These are phyloP conservation scores for Thielaviopsis euricoi DNA, from an alignment of 2,329 filamentous ascomycete genomes.

Conservation along the genomic window DNA sequence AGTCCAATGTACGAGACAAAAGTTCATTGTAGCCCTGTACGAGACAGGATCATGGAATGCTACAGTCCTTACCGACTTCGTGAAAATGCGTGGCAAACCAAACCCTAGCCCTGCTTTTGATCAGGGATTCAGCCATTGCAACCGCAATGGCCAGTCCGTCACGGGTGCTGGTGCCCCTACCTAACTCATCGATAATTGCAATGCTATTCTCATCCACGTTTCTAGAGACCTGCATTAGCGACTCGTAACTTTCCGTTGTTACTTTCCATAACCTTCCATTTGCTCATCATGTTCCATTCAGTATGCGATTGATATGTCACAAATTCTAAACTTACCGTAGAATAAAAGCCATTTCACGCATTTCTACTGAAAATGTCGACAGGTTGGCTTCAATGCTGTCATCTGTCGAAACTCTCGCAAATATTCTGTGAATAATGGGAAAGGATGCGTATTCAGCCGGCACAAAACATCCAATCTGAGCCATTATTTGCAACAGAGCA, in stretches of 20 bases:
- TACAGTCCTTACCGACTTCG: constrained; percentile 40
- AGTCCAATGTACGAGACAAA: not conserved
- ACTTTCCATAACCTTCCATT: constrained; percentile 9
- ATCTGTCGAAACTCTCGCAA: constrained; percentile 73
- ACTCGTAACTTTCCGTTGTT: not conserved
- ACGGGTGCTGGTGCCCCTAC: constrained; percentile 72
- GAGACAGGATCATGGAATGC: not conserved
- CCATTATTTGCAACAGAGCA: constrained; percentile 78
- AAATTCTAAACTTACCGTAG: constrained; percentile 31
- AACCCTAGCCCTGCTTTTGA: constrained; percentile 61
- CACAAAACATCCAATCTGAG: constrained; percentile 80
- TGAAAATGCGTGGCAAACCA: constrained; percentile 93
- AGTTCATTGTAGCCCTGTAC: not conserved
- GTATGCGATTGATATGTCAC: too few relatives aligned
- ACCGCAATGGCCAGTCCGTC: constrained; percentile 84
- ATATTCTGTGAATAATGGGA: constrained; percentile 65
- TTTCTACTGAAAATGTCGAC: constrained; percentile 86
- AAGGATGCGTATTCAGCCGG: constrained; percentile 74
- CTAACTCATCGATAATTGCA: constrained; percentile 80
- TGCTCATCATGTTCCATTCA: too few relatives aligned
- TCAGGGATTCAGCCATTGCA: constrained; percentile 73
- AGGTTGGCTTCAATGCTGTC: constrained; percentile 82
- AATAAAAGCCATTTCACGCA: constrained; percentile 93
- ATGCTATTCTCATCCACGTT: constrained; percentile 66
- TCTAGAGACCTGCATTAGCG: constrained; percentile 17